phyloP scores from a whole-genome alignment of 2,329 filamentous ascomycete species.

The Fusarium burgessii region DNA sequence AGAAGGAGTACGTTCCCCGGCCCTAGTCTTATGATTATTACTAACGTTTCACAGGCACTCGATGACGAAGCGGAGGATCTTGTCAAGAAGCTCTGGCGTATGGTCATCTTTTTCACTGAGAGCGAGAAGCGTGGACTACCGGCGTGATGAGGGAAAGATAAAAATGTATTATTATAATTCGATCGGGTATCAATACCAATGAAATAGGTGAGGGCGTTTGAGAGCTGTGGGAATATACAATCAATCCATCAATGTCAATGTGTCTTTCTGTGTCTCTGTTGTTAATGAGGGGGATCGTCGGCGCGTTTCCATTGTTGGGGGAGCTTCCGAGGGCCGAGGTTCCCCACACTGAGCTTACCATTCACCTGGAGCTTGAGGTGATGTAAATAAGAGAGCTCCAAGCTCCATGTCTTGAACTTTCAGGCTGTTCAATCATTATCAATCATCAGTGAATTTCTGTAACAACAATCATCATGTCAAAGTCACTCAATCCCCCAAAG shows the following conservation, averaged over 20 bases:
- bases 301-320: constrained; percentile 20
- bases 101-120: constrained; percentile 98
- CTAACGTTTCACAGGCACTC: constrained; percentile 70
- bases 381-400: constrained; percentile 20
- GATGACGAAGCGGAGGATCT: constrained; percentile 95
- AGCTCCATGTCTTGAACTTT: background rate
- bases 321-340: constrained; percentile 47
- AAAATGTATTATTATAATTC: constrained; percentile 37
- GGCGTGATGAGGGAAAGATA: constrained; percentile 57
- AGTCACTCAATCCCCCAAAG: constrained; percentile 54
- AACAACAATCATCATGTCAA: constrained; percentile 37
- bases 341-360: constrained; percentile 45
- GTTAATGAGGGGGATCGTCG: constrained; percentile 29
- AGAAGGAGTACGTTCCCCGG: constrained; percentile 73
- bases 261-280: background rate
- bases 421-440: background rate
- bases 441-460: background rate
- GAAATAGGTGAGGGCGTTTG: constrained; percentile 16
- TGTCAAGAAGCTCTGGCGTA: constrained; percentile 97
- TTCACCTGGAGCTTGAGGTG: constrained; percentile 6
- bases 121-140: constrained; percentile 90
- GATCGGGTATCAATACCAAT: constrained; percentile 28
- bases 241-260: background rate
- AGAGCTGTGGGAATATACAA: constrained; percentile 24
- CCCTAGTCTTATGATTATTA: constrained; percentile 1